These are phyloP conservation scores for Chalciporus sphaerocephalus DNA, from an alignment of 768 basidiomycete genomes.

Conservation along the genomic window DNA sequence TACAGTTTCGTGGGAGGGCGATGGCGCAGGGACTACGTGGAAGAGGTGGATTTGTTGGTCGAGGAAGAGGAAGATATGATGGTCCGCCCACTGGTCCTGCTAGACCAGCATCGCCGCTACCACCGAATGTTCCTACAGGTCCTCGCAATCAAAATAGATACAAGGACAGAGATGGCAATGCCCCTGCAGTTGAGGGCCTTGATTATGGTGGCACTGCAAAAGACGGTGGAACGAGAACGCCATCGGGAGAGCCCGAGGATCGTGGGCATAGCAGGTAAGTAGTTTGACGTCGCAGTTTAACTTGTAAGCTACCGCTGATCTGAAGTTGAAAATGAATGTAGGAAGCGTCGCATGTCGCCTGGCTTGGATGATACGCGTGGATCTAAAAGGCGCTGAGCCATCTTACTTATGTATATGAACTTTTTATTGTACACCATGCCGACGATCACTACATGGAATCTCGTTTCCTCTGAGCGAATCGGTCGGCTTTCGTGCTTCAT, in stretches of 20 bases:
- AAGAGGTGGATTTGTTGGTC: conserved; percentile 37
- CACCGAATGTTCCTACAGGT: conserved; percentile 83
- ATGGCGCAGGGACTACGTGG: conserved; percentile 43
- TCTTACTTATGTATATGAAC: conserved; percentile 26
- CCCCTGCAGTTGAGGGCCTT: conserved; percentile 82
- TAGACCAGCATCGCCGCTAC: conserved; percentile 78
- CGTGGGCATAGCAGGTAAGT: conserved; percentile 55
- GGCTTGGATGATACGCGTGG: conserved; percentile 62
- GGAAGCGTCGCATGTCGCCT: conserved; percentile 75
- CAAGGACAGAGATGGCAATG: conserved; percentile 83
- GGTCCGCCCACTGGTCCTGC: conserved; percentile 52
- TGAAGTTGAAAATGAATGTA: conserved; percentile 26
- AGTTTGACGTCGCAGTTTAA: conserved; percentile 8
- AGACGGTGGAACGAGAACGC: conserved; percentile 44
- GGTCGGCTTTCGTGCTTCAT: background rate
- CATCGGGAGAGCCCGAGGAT: conserved; percentile 66
- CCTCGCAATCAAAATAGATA: conserved; percentile 87
- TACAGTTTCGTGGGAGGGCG: conserved; percentile 41
- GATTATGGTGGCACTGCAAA: conserved; percentile 71
- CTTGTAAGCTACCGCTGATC: background rate
- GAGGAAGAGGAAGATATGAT: conserved; percentile 37
- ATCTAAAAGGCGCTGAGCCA: conserved; percentile 63
- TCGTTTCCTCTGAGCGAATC: background rate
- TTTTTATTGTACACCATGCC: conserved; percentile 25
- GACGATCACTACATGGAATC: conserved; percentile 10